Percentiles rank a stretch among this genome's conserved stretches.
Conservation (phyloP, 2,329 filamentous ascomycete species). For the Apiospora kogelbergensis region DNA sequence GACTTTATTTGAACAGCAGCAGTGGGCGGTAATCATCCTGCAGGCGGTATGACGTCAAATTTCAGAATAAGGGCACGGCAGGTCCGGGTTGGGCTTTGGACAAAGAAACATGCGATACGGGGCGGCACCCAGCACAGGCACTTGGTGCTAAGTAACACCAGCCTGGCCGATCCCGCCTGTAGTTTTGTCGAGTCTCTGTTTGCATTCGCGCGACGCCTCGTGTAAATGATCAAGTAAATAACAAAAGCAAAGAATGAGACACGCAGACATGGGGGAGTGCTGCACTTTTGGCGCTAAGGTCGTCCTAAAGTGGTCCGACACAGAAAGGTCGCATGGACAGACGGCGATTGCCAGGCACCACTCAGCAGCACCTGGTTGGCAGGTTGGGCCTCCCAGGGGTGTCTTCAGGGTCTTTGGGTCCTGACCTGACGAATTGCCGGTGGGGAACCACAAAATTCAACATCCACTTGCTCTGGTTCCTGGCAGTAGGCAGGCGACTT, state of each 20-base stretch:
- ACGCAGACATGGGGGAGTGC: too few species aligned
- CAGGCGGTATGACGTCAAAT: conserved; percentile 3
- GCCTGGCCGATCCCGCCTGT: neutral
- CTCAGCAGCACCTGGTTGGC: too few species aligned
- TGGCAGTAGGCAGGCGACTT: neutral
- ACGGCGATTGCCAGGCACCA: neutral
- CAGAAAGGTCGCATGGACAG: neutral
- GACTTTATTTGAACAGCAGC: neutral
- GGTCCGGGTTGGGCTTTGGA: neutral
- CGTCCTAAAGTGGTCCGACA: neutral
- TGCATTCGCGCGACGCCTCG: neutral
- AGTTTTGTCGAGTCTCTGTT: neutral
- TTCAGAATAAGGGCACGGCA: neutral
- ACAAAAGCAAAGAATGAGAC: too few species aligned
- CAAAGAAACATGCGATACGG: neutral
- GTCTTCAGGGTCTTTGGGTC: neutral
- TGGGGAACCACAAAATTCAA: neutral
- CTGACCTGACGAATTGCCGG: conserved; percentile 2
- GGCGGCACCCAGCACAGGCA: neutral
- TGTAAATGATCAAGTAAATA: too few species aligned
- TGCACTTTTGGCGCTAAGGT: neutral
- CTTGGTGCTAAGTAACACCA: too few species aligned
- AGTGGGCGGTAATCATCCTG: neutral
- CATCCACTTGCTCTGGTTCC: neutral
- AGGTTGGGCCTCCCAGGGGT: neutral